phyloP scores from a whole-genome alignment of 1,284 basidiomycete genomes.

The Inonotus obliquus region DNA sequence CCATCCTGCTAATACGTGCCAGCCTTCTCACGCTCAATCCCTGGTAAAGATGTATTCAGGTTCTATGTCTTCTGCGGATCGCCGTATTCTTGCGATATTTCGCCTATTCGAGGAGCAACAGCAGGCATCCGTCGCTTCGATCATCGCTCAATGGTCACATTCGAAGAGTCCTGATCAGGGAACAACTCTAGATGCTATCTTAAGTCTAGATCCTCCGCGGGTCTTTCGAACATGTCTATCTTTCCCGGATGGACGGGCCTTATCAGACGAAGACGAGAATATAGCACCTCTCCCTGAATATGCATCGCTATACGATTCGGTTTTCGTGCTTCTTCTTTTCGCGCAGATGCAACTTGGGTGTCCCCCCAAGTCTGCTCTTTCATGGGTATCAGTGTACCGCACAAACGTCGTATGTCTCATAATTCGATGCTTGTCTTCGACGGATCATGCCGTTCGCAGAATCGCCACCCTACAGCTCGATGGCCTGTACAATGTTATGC shows the following conservation, averaged over 20 bases:
- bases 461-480: conserved; percentile 52
- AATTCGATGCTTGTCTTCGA: conserved; percentile 71
- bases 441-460: conserved; percentile 54
- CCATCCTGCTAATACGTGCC: conserved; percentile 77
- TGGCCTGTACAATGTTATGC: conserved; percentile 47
- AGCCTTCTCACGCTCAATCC: conserved; percentile 75
- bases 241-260: conserved; percentile 60
- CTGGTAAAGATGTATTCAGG: conserved; percentile 73
- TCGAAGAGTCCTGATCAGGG: conserved; percentile 37
- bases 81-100: conserved; percentile 68
- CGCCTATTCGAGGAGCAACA: conserved; percentile 72
- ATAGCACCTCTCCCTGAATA: conserved; percentile 27
- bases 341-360: conserved; percentile 56
- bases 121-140: conserved; percentile 56
- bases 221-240: conserved; percentile 71
- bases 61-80: conserved; percentile 59
- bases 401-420: conserved; percentile 77
- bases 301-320: conserved; percentile 70
- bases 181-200: conserved; percentile 59
- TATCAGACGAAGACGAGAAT: conserved; percentile 32
- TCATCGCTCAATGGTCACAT: conserved; percentile 62
- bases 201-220: conserved; percentile 61
- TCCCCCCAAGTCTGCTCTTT: conserved; percentile 54
- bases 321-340: conserved; percentile 70
- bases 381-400: conserved; percentile 83